Evolutionary conservation across 2,329 filamentous ascomycete genomes (phyloP), one percentile per base, ranked within the genome.

Genomic region (Xylaria sp.): DNA sequence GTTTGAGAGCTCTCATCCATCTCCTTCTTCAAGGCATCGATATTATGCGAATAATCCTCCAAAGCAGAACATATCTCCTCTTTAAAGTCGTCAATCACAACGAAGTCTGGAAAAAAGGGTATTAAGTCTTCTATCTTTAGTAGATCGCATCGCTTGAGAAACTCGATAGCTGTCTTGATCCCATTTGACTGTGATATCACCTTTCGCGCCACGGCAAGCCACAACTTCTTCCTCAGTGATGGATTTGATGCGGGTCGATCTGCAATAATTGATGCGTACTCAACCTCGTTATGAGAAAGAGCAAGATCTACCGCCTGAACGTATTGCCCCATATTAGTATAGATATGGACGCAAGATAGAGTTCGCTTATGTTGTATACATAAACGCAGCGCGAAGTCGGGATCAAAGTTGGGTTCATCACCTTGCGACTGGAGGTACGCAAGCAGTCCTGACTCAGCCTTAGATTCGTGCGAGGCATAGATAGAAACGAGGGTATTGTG

Each of bases 81-180:
- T 78, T 98, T 98, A 86, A 99, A 99, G 79, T 98, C 96, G 78
- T 99, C 96, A 70, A 99, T 98, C 60, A 98, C 92, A 27, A 98
- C 94, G 78, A 99, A 99, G 79, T 99, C 96, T 0, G 96, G 96
- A 82, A 99, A 99, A 84, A 99, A 98, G 0, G 96, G 96, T 48
- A 99, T 98, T 34, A 99, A 82, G 76, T 99, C 96, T 81, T 99
- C 96, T 71, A 99, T 99, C 71, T 92, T 91, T 57, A 99, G 88
- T 12, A 98, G 85, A 69, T 98, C 94, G 78, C 95, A 98, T 9
- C 93, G 90, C 73, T 93, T 93, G 12, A 98, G 86, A 77, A 99
- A 98, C 69, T 97, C 93, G 73, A 99, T 97, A 1, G 96, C 96
- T 36, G 91, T 88, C 81, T 93, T 98, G 85, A 98, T 98, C 60